Conservation (phyloP, 2,329 filamentous ascomycete genomes). For the Fusarium sp. region DNA sequence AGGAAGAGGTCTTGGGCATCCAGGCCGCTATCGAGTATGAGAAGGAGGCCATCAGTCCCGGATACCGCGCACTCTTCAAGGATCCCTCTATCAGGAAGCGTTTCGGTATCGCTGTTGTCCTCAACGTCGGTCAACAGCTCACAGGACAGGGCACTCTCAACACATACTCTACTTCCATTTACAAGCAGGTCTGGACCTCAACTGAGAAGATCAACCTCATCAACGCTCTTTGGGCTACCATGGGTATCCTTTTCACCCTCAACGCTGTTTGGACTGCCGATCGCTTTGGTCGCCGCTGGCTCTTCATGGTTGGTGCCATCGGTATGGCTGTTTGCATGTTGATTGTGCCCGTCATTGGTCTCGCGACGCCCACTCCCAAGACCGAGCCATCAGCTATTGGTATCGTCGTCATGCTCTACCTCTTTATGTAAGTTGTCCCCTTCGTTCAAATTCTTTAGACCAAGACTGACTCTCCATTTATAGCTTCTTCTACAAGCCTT, state of each 20-base stretch:
- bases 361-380: constrained; percentile 69
- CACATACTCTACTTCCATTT: constrained; percentile 79
- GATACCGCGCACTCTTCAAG: constrained; percentile 76
- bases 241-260: constrained; percentile 78
- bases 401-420: constrained; percentile 76
- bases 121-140: constrained; percentile 79
- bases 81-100: constrained; percentile 76
- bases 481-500: constrained; percentile 75
- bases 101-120: constrained; percentile 71
- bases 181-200: constrained; percentile 75
- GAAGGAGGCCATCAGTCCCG: constrained; percentile 73
- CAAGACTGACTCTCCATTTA: not conserved
- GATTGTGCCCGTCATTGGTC: constrained; percentile 62
- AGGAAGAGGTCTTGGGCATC: constrained; percentile 74
- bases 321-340: constrained; percentile 80
- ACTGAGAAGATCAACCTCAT: constrained; percentile 74
- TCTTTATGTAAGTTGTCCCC: constrained; percentile 61
- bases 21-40: constrained; percentile 78
- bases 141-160: constrained; percentile 80
- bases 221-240: constrained; percentile 80
- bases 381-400: constrained; percentile 69
- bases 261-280: constrained; percentile 81
- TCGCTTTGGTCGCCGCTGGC: constrained; percentile 76
- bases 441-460: too few species aligned
- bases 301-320: constrained; percentile 75